A percentile compares a stretch with the other conserved stretches of the same genome.
These are phyloP conservation scores for Termitomyces sp. DNA, from an alignment of 768 basidiomycete genomes.

Conservation along the genomic window DNA sequence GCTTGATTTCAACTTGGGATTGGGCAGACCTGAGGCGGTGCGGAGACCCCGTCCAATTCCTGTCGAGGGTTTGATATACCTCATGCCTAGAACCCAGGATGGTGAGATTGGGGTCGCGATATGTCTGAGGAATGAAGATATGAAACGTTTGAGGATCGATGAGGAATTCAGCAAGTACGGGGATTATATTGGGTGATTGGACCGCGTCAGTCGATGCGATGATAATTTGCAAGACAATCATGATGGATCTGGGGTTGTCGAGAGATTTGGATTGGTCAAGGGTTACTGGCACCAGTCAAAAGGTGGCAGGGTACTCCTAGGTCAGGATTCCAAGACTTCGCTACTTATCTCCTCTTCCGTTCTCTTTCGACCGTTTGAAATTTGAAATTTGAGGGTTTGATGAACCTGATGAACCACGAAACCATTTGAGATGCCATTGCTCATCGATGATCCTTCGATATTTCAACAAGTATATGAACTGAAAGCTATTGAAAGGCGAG, in stretches of 20 bases:
- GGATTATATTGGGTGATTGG: slow-evolving; percentile 12
- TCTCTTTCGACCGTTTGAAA: too few relatives aligned
- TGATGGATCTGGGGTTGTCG: too few relatives aligned
- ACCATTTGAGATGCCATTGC: too few relatives aligned
- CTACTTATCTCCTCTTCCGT: not conserved
- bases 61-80: slow-evolving; percentile 23
- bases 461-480: too few relatives aligned
- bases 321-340: not conserved
- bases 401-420: not conserved
- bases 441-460: too few relatives aligned
- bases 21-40: slow-evolving; percentile 22
- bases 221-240: not conserved
- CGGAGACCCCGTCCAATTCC: slow-evolving; percentile 22
- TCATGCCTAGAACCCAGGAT: slow-evolving; percentile 19
- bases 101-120: slow-evolving; percentile 19
- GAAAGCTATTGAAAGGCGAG: not conserved
- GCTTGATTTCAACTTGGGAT: slow-evolving; percentile 20
- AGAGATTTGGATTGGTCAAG: too few relatives aligned
- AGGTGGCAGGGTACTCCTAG: too few relatives aligned
- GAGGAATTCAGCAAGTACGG: slow-evolving; percentile 18
- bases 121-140: slow-evolving; percentile 25
- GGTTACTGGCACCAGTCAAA: too few relatives aligned
- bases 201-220: not conserved
- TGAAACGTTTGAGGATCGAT: slow-evolving; percentile 20
- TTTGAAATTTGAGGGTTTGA: too few relatives aligned